Evolutionary conservation across 176 grass and related monocot species (phyloP), one percentile per base, ranked within the genome.

Genomic region (Poa annua): DNA sequence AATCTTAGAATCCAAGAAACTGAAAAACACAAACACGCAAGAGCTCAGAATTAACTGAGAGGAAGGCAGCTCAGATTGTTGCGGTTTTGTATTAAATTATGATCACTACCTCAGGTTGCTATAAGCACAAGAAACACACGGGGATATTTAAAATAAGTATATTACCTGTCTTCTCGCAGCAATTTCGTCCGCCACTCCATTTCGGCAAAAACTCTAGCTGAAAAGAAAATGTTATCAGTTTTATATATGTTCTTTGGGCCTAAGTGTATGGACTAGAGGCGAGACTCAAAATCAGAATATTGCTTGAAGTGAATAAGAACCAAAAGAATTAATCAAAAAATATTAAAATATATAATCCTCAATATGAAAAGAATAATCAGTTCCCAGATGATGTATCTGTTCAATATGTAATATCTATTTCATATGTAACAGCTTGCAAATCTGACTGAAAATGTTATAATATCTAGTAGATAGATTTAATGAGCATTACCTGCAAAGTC

Each of bases 131-230:
- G 7, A 85, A 85, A 64, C 71, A 61, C 7, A 9, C 21, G 10
- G 32, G 22, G 21, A 26, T 53, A 32, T 21, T 84, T 32, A 38
- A 77, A 63, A 74, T 54, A 63, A 73, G 84, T 11, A 42, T 19
- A 81, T 84, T 93, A 94, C 95, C 95, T 95, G 79, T 98, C 92
- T 81, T 98, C 90, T 82, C 87, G 66, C 79, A 98, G 90, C 51
- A 98, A 88, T 84, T 95, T 95, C 74, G 95, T 91, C 33, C 90
- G 89, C 6, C 42, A 76, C 26, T 88, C 85, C 79, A 95, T 92
- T 84, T 98, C 95, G n/a, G 90, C 90, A 77, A 94, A 57, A 76
- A 98, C 88, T 81, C 80, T 98, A 45, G 88, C 95, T 98, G 86
- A 78, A 69, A 81, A 76, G 63, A 85, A 7, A 16, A 54, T 50